phyloP scores from a whole-genome alignment of 2,329 filamentous ascomycete genomes.

The Colletotrichum sp. region DNA sequence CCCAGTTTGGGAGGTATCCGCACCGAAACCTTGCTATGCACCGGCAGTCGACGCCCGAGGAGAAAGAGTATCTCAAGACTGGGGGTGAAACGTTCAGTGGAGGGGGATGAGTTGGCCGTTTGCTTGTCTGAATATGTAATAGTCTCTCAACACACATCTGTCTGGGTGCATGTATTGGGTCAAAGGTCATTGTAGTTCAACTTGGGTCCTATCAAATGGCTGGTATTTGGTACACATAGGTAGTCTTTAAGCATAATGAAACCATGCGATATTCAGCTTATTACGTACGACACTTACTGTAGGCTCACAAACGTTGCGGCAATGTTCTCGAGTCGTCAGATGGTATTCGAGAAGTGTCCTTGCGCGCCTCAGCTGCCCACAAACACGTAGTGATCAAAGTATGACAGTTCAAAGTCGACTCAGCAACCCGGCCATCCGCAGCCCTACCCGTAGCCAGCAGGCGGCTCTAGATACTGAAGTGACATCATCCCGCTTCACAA shows the following conservation, averaged over 20 bases:
- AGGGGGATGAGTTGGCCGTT: neutral
- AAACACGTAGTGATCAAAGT: neutral
- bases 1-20: conserved; percentile 63
- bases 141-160: neutral
- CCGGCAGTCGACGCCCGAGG: conserved; percentile 52
- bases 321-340: neutral
- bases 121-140: neutral
- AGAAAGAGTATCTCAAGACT: conserved; percentile 53
- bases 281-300: neutral
- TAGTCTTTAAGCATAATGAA: neutral
- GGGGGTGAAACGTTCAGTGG: conserved; percentile 44
- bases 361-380: neutral
- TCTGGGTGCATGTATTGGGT: neutral
- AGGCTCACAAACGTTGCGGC: neutral
- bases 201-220: accelerated
- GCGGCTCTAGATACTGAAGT: neutral
- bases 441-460: neutral
- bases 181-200: neutral
- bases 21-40: conserved; percentile 60
- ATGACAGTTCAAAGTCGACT: neutral
- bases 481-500: neutral
- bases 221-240: neutral
- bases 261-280: accelerated
- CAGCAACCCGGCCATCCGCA: neutral
- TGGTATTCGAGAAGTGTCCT: accelerated